phyloP scores from a whole-genome alignment of 495 filamentous ascomycete species.

The Letharia lupina region DNA sequence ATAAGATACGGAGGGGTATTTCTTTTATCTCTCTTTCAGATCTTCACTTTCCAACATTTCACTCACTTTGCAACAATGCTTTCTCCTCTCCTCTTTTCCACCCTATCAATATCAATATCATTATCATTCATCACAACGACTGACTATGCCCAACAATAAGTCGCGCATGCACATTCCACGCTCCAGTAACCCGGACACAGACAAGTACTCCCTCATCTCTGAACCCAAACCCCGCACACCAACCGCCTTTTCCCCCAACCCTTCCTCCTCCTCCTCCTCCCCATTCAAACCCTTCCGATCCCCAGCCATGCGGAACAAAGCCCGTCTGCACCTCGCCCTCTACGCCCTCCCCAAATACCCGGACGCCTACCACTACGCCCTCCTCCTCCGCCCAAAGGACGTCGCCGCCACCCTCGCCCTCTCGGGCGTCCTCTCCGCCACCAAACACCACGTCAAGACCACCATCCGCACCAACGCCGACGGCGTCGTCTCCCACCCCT shows the following conservation, averaged over 20 bases:
- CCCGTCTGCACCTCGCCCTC: slow-evolving; percentile 2
- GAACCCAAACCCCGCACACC: not conserved
- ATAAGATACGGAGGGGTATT: too few species aligned
- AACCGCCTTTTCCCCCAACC: not conserved
- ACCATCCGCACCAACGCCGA: slow-evolving; percentile 5
- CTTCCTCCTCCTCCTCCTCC: not conserved
- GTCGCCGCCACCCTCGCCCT: not conserved
- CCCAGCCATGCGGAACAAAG: not conserved
- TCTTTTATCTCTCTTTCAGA: too few species aligned
- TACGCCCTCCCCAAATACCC: not conserved
- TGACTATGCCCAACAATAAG: not conserved
- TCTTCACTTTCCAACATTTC: too few species aligned
- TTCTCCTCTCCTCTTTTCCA: too few species aligned
- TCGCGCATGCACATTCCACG: not conserved
- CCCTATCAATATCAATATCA: too few species aligned
- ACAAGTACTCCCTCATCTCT: not conserved
- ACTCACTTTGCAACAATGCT: not conserved
- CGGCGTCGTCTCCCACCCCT: not conserved
- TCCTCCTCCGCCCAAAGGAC: not conserved
- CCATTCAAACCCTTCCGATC: not conserved
- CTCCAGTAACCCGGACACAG: not conserved
- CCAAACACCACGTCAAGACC: not conserved
- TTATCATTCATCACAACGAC: not conserved
- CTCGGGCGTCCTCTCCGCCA: not conserved
- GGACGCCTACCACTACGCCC: not conserved